Evolutionary conservation across 805 yeast species (phyloP).

Genomic region (Ogataea pini): DNA sequence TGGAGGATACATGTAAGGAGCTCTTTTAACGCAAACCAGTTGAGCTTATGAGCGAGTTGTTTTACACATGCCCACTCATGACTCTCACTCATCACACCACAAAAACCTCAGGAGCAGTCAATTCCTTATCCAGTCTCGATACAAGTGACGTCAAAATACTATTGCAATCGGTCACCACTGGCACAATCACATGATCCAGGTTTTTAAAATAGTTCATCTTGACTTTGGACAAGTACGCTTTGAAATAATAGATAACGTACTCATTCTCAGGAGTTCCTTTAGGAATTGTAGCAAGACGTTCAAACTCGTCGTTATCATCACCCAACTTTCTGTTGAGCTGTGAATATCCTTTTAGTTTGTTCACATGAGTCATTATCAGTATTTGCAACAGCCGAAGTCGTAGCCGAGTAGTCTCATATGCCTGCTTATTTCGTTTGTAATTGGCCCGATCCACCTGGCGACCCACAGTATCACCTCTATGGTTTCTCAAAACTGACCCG

Average conservation of each 20-base stretch:
- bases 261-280: constrained; percentile 15
- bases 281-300: constrained; percentile 4
- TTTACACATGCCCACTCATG: too few relatives aligned
- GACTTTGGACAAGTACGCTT: constrained; percentile 12
- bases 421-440: constrained; percentile 10
- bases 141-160: constrained; percentile 18
- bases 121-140: constrained; percentile 21
- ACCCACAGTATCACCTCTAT: not conserved
- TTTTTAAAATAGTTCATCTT: constrained; percentile 21
- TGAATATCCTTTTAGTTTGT: constrained; percentile 2
- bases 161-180: constrained; percentile 26
- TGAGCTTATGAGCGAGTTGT: too few relatives aligned
- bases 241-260: constrained; percentile 13
- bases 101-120: constrained; percentile 19
- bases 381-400: constrained; percentile 25
- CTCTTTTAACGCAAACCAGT: constrained; percentile 44
- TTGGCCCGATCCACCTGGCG: constrained; percentile 1
- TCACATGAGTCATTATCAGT: constrained; percentile 18
- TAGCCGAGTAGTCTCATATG: constrained; percentile 13
- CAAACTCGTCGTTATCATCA: constrained; percentile 10
- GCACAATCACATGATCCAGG: constrained; percentile 19
- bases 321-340: constrained; percentile 8
- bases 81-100: constrained; percentile 4
- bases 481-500: not conserved
- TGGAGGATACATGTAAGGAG: constrained; percentile 53